phyloP scores from a whole-genome alignment of 192 early-diverging fungal species.

The Coemansia reversa region DNA sequence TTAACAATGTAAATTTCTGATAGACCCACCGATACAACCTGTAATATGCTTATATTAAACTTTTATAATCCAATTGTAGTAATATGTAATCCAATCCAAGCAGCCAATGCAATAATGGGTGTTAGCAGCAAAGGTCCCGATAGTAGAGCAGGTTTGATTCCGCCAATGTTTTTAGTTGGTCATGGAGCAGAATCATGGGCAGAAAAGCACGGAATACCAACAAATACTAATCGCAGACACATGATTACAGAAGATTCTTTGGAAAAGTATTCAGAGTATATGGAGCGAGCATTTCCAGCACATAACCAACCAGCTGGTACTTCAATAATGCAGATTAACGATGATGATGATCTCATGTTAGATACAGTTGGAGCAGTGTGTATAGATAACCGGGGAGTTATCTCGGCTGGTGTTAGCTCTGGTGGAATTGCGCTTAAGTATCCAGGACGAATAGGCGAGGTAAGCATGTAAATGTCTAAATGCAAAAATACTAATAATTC shows the following conservation, averaged over 20 bases:
- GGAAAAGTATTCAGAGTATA: conserved; percentile 22
- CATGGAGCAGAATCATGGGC: conserved; percentile 58
- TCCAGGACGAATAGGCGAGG: conserved; percentile 83
- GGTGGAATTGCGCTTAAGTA: conserved; percentile 85
- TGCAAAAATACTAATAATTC: too few species aligned
- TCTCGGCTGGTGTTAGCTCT: conserved; percentile 76
- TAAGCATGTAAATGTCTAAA: conserved; percentile 17
- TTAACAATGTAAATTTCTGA: background rate
- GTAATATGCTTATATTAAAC: background rate
- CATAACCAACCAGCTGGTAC: background rate
- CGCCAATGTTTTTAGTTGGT: conserved; percentile 60
- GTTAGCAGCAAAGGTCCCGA: conserved; percentile 18
- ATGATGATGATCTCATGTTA: conserved; percentile 26
- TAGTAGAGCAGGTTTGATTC: conserved; percentile 46
- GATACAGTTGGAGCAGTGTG: conserved; percentile 92
- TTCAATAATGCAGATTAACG: background rate
- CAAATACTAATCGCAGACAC: conserved; percentile 10
- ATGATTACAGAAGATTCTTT: conserved; percentile 27
- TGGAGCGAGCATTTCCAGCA: conserved; percentile 8
- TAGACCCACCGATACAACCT: background rate
- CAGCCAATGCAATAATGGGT: conserved; percentile 55
- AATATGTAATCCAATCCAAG: conserved; percentile 67
- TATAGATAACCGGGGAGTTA: conserved; percentile 61
- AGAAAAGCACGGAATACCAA: conserved; percentile 5
- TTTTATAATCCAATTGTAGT: conserved; percentile 21